phyloP scores from a whole-genome alignment of 2,329 filamentous ascomycete species.

The Trichoderma sp. region DNA sequence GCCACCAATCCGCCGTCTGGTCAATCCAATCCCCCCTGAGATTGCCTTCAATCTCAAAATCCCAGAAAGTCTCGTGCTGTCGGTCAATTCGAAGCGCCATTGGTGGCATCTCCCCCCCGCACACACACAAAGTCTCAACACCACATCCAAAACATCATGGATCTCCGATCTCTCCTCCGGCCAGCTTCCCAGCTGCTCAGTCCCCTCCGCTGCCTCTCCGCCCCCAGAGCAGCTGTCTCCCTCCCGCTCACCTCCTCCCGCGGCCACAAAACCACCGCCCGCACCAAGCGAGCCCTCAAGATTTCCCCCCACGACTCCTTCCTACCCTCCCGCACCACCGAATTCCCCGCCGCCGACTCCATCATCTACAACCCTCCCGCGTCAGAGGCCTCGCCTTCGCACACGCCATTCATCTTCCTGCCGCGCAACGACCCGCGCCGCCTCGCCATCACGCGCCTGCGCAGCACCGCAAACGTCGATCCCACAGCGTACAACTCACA shows the following conservation, averaged over 20 bases:
- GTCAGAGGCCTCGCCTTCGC: conserved; percentile 54
- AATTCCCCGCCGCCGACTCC: conserved; percentile 35
- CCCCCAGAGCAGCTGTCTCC: neutral
- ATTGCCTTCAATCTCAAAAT: neutral
- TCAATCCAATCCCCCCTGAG: neutral
- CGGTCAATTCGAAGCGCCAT: neutral
- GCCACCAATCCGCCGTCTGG: conserved; percentile 20
- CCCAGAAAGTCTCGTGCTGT: neutral
- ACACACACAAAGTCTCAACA: neutral
- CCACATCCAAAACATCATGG: conserved; percentile 31
- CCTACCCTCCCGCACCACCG: conserved; percentile 39
- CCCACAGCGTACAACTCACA: conserved; percentile 23
- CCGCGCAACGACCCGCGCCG: conserved; percentile 56
- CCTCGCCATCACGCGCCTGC: conserved; percentile 44
- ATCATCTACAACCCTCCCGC: conserved; percentile 60
- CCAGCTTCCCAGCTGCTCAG: conserved; percentile 36
- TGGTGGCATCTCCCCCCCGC: neutral
- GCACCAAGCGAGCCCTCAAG: conserved; percentile 58
- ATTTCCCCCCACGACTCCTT: conserved; percentile 62
- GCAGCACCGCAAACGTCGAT: conserved; percentile 34
- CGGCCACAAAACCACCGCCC: conserved; percentile 51
- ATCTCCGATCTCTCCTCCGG: conserved; percentile 36
- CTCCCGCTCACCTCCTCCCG: conserved; percentile 33
- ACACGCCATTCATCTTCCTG: conserved; percentile 67
- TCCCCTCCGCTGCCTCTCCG: conserved; percentile 25